phyloP scores from a whole-genome alignment of 768 basidiomycete genomes.

The Termitomyces sp. region DNA sequence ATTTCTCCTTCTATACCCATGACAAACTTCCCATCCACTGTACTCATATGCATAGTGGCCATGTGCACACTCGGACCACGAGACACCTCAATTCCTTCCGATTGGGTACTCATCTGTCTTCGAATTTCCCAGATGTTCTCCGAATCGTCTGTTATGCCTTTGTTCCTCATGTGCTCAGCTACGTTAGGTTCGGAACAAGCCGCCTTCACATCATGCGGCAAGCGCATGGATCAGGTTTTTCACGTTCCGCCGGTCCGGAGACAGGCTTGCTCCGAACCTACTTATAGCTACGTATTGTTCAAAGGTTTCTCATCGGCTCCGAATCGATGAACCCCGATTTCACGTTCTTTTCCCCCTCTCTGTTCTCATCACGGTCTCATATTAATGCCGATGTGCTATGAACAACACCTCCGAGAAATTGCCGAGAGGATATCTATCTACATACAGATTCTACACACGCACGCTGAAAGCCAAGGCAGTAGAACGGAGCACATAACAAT shows the following conservation, averaged over 20 bases:
- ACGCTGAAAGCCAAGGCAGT: neutral
- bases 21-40: too few species aligned
- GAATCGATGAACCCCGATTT: neutral
- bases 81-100: neutral
- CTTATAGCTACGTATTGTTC: too few species aligned
- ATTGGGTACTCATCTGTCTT: neutral
- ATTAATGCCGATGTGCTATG: neutral
- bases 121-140: neutral
- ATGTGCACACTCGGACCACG: neutral
- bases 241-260: too few species aligned
- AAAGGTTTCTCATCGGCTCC: neutral
- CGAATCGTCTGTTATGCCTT: neutral
- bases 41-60: neutral
- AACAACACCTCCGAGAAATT: neutral
- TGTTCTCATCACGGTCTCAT: neutral
- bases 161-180: neutral
- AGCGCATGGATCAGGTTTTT: too few species aligned
- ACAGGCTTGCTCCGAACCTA: too few species aligned
- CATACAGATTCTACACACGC: neutral
- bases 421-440: neutral
- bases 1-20: too few species aligned
- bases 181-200: too few species aligned
- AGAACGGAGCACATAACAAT: neutral
- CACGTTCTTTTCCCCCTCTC: neutral
- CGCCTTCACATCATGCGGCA: too few species aligned